Evolutionary conservation across 495 filamentous ascomycete genomes (phyloP), one percentile per base, ranked within the genome.

Genomic region (Penicillium coprophilum): DNA sequence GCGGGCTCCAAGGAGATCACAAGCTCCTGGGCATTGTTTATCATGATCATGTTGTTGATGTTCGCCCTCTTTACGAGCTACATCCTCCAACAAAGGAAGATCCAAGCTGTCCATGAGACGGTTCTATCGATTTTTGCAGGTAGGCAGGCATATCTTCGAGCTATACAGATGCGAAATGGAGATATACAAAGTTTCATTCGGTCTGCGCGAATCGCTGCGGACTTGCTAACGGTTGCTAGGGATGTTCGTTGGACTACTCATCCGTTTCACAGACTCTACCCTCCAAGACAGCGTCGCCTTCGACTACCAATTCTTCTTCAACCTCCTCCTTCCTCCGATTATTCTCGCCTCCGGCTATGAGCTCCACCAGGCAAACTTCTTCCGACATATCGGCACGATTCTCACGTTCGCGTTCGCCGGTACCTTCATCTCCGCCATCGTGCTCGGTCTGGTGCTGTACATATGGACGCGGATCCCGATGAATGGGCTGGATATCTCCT

Each of bases 281-380:
- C 91, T 98, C 55, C 88, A 90, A 69, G 86, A 87, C 58, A 82
- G 88, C 57, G 89, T 98, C 59, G 94, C 87, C 70, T 98, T 98
- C 78, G 86, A 97, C 76, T 96, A 97, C 71, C 92, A 97, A 65
- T 92, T 96, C 73, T 98, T 98, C 80, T 98, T 98, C 79, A 98
- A 97, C 72, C 85, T 98, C 53, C 87, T 98, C 38, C 86, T 98
- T 30, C 94, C 94, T 32, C 94, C 94, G 8, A 98, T 98, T 66
- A 98, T 98, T 71, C 80, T 98, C 40, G 92, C 92, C 34, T 96
- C 92, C 31, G 94, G 94, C 39, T 98, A 97, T 76, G 94, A 98
- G 72, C 72, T 98, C 36, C 94, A 98, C 70, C 94, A 98, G 75
- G 91, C 87, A 54, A 97, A 97, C 75, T 97, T 97, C 78, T 97